These are phyloP conservation scores for Coniferiporia weirii DNA, from an alignment of 1,284 basidiomycete species.

Conservation along the genomic window DNA sequence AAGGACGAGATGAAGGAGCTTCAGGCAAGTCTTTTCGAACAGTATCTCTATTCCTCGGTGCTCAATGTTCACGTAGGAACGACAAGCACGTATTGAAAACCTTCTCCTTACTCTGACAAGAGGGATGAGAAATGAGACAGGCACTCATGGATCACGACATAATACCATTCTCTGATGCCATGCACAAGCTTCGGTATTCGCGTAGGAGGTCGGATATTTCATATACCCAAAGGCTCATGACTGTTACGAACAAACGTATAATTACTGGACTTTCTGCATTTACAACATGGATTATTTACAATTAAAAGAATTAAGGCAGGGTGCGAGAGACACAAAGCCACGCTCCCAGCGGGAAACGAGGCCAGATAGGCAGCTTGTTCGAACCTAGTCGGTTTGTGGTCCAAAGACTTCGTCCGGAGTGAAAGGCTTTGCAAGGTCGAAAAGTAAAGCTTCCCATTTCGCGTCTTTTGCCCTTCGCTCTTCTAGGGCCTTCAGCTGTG, in stretches of 20 bases:
- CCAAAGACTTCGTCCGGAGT: slow-evolving; percentile 11
- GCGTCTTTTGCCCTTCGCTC: slow-evolving; percentile 2
- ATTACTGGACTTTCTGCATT: too few species aligned
- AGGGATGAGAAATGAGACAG: slow-evolving; percentile 40
- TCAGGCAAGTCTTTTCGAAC: slow-evolving; percentile 42
- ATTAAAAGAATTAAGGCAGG: not conserved
- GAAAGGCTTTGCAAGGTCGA: slow-evolving; percentile 3
- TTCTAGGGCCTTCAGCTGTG: slow-evolving; percentile 9
- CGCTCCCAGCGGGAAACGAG: not conserved
- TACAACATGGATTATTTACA: too few species aligned
- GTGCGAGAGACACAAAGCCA: too few species aligned
- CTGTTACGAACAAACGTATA: too few species aligned
- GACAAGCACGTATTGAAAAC: slow-evolving; percentile 73
- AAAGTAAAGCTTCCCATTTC: slow-evolving; percentile 2
- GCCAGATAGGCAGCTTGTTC: not conserved
- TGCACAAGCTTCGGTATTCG: not conserved
- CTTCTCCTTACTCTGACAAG: slow-evolving; percentile 48
- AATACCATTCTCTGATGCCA: slow-evolving; percentile 21
- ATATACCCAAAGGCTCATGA: too few species aligned
- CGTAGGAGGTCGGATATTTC: too few species aligned
- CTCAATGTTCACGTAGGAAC: slow-evolving; percentile 43
- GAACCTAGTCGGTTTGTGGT: not conserved
- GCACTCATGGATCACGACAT: slow-evolving; percentile 26
- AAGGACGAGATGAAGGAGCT: slow-evolving; percentile 78
- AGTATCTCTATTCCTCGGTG: not conserved